phyloP scores from a whole-genome alignment of 345 rosid genomes.

The Hibiscus trionum region DNA sequence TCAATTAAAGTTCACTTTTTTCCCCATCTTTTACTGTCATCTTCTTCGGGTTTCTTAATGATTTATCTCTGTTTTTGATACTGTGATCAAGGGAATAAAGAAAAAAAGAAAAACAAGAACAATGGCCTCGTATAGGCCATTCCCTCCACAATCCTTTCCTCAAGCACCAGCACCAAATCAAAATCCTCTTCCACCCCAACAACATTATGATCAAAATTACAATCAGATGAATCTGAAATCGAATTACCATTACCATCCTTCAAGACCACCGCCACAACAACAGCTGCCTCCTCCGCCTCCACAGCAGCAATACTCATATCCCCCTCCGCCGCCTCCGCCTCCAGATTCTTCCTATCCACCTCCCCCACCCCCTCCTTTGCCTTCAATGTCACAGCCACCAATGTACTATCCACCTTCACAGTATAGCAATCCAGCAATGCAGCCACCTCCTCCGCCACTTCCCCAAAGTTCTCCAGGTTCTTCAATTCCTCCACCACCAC shows the following conservation, averaged over 20 bases:
- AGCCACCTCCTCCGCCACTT: conserved; percentile 53
- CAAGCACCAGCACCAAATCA: conserved; percentile 23
- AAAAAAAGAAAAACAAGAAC: neutral
- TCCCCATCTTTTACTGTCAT: neutral
- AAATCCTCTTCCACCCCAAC: conserved; percentile 19
- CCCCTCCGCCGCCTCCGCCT: conserved; percentile 31
- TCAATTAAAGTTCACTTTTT: neutral
- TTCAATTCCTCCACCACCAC: conserved; percentile 69
- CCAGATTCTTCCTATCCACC: conserved; percentile 51
- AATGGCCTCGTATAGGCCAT: conserved; percentile 49
- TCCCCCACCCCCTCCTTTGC: conserved; percentile 45
- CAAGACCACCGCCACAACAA: conserved; percentile 22
- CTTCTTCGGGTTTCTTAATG: neutral
- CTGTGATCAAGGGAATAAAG: neutral
- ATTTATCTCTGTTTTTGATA: conserved; percentile 3
- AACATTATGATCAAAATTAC: conserved; percentile 16
- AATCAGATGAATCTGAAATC: conserved; percentile 21
- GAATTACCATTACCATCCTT: conserved; percentile 23
- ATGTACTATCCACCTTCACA: conserved; percentile 50
- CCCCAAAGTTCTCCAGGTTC: conserved; percentile 49
- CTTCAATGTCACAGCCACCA: conserved; percentile 29
- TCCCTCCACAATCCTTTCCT: conserved; percentile 29
- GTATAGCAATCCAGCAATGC: conserved; percentile 45
- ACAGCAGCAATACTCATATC: conserved; percentile 58
- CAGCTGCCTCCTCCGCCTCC: conserved; percentile 47